Evolutionary conservation across 257 asterid species (phyloP).

Genomic region (Solanum bulbocastanum): DNA sequence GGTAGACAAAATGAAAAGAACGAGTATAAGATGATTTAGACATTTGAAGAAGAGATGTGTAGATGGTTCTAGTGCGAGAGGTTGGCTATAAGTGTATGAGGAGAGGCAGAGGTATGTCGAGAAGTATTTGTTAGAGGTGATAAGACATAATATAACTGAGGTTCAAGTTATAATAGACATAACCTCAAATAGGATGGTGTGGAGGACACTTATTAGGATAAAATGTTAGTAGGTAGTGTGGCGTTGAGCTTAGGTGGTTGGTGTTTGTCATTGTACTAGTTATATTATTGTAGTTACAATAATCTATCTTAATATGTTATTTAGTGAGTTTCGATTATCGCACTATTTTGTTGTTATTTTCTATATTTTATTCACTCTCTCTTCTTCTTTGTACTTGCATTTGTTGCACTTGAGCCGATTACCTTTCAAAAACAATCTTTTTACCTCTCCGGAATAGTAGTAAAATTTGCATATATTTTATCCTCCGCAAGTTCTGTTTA

Average conservation of each 20-base stretch:
- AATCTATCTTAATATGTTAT: not conserved
- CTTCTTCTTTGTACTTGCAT: not conserved
- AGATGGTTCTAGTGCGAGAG: not conserved
- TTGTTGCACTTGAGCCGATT: not conserved
- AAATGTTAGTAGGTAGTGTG: not conserved
- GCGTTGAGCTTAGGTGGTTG: too few relatives aligned
- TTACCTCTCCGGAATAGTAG: not conserved
- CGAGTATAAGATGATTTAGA: not conserved
- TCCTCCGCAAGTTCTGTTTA: too few relatives aligned
- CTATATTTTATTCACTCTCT: too few relatives aligned
- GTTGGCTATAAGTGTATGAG: not conserved
- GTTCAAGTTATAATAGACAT: not conserved
- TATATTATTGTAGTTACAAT: too few relatives aligned
- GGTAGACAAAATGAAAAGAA: not conserved
- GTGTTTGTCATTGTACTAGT: not conserved
- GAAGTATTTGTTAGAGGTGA: not conserved
- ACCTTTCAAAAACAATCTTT: not conserved
- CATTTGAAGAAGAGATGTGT: not conserved
- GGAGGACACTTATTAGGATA: not conserved
- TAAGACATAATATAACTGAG: too few relatives aligned
- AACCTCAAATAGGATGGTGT: too few relatives aligned
- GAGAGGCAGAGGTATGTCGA: not conserved
- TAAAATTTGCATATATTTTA: too few relatives aligned
- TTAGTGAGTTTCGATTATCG: not conserved
- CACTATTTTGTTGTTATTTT: not conserved